Evolutionary conservation across 2,329 filamentous ascomycete genomes (phyloP).

Genomic region (Calycina marina): DNA sequence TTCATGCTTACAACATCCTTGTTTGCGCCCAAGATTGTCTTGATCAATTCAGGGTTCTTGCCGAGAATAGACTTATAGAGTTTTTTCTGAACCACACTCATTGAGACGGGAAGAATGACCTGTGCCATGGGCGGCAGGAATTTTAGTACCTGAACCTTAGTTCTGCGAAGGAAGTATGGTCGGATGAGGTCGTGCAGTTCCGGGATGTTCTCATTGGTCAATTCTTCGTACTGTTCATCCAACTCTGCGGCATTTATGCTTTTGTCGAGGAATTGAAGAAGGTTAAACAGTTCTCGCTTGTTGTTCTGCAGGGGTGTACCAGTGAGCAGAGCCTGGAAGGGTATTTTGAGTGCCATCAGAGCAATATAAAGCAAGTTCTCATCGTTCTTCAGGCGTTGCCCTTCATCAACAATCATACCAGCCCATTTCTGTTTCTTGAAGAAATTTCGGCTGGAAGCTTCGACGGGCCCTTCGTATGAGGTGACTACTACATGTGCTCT

Average conservation of each 20-base stretch:
- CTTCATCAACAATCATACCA: slow-evolving; percentile 85
- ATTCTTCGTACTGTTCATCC: slow-evolving; percentile 60
- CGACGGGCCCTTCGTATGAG: slow-evolving; percentile 80
- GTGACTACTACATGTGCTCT: slow-evolving; percentile 86
- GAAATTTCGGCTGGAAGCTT: slow-evolving; percentile 48
- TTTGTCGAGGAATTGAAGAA: slow-evolving; percentile 83
- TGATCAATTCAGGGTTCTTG: slow-evolving; percentile 80
- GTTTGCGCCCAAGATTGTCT: slow-evolving; percentile 62
- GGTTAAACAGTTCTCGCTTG: slow-evolving; percentile 83
- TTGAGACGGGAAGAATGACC: slow-evolving; percentile 89
- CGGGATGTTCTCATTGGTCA: slow-evolving; percentile 70
- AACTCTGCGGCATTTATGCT: slow-evolving; percentile 54
- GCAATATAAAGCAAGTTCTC: slow-evolving; percentile 67
- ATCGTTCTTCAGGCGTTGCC: slow-evolving; percentile 90
- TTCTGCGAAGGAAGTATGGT: slow-evolving; percentile 53
- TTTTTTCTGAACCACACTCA: slow-evolving; percentile 87
- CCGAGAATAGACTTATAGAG: slow-evolving; percentile 87
- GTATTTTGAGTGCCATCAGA: slow-evolving; percentile 57
- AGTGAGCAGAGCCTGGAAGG: slow-evolving; percentile 76
- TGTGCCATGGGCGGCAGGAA: slow-evolving; percentile 89
- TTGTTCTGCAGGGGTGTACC: slow-evolving; percentile 92
- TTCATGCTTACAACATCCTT: slow-evolving; percentile 42
- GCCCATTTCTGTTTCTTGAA: slow-evolving; percentile 69
- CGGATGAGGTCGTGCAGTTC: slow-evolving; percentile 74
- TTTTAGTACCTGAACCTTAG: slow-evolving; percentile 79